Evolutionary conservation across 176 grass and related monocot genomes (phyloP).

Genomic region (Metroxylon sagu): DNA sequence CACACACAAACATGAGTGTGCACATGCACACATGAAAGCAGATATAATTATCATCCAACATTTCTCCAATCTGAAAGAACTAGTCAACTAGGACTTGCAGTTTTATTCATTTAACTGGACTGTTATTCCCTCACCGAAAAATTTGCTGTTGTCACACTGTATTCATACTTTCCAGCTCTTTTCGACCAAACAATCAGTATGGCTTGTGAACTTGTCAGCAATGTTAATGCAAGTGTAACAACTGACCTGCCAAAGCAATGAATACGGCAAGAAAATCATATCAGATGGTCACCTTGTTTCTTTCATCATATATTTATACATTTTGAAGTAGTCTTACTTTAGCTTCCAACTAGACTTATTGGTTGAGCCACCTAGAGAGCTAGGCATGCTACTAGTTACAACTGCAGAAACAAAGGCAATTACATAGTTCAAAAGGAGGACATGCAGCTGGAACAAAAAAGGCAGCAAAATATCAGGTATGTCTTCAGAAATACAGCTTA

Average conservation of each 20-base stretch:
- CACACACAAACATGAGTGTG: no score
- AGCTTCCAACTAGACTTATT: slow-evolving; percentile 76
- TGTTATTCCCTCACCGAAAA: slow-evolving; percentile 49
- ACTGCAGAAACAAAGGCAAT: slow-evolving; percentile 17
- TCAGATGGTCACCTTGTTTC: not conserved
- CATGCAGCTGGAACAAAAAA: not conserved
- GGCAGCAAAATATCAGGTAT: not conserved
- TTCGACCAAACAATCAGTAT: slow-evolving; percentile 92
- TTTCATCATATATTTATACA: no score
- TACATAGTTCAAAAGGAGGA: not conserved
- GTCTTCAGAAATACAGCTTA: not conserved
- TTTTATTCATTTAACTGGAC: not conserved
- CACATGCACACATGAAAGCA: no score
- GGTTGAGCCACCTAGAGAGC: slow-evolving; percentile 19
- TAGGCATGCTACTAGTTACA: slow-evolving; percentile 19
- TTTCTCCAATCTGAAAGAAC: no score
- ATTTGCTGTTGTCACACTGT: slow-evolving; percentile 93
- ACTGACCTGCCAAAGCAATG: slow-evolving; percentile 35
- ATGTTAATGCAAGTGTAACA: slow-evolving; percentile 68
- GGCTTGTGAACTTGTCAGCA: slow-evolving; percentile 93
- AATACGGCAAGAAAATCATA: slow-evolving; percentile 5
- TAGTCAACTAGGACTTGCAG: no score
- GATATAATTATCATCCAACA: no score
- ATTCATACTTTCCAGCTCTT: slow-evolving; percentile 81
- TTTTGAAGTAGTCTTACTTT: slow-evolving; percentile 46